Base-by-base conservation (phyloP, 2,329 filamentous ascomycete species). In the Fusarium nelsonii region DNA sequence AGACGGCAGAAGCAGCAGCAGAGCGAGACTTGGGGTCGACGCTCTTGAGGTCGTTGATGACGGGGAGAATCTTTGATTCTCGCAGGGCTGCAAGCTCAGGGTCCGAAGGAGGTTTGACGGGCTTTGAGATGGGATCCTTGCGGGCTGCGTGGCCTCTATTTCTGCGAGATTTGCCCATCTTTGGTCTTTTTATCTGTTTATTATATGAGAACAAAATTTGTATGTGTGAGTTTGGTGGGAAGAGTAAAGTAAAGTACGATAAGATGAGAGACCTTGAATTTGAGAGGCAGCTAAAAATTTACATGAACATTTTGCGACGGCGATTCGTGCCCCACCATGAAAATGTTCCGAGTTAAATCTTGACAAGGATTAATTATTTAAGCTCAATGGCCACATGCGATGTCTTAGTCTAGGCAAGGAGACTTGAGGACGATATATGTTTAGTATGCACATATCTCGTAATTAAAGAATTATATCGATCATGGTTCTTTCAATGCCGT, bases 11-110 rank as follows among this genome's bases (percentile, higher is more conserved):
- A 9, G 89, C 88, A 12, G 89, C 89, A 3, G 85, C 76, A 8
- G 86, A 85, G 56, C 89, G 84, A n/a, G 83, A 84, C 75, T 87
- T 88, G 50, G 86, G 81, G 41, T 90, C 86, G 34, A 86, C 74
- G 73, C 85, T 88, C 73, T 87, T 83, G 40, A 92, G 80, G 69
- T 90, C 84, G 65, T 83, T 83, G 63, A 92, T 80, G 44, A 90
- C 84, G 18, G 90, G 90, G 36, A 91, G 78, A 73, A 92, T 88
- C 76, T 85, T 87, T 78, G 84, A 81, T 65, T 90, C 88, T 34
- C 89, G 84, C 43, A 92, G 83, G 14, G 87, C 87, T 23, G 86
- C 85, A 56, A 91, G 84, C 75, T 89, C 87, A 8, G 89, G 88
- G 73, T 91, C 88, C 3, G 87, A 80, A 6, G 87, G 88, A 20